Evolutionary conservation across 768 basidiomycete species (phyloP).

Genomic region (Mycena metata): DNA sequence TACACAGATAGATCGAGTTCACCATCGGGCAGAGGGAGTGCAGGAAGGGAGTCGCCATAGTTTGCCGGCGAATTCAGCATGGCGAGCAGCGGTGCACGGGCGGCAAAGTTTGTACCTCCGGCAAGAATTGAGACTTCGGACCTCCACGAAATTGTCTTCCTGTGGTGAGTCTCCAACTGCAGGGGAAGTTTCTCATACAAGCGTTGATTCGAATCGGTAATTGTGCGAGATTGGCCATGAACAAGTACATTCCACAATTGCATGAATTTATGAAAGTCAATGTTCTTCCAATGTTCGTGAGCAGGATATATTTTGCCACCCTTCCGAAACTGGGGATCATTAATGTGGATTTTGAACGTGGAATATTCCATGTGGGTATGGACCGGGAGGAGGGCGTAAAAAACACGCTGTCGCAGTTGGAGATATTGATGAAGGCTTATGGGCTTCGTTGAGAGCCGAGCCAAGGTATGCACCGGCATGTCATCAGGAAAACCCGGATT

Average conservation of each 20-base stretch:
- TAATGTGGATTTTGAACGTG: neutral
- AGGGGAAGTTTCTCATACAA: slow-evolving; percentile 6
- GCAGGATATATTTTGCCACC: neutral
- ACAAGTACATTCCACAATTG: slow-evolving; percentile 3
- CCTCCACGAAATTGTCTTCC: slow-evolving; percentile 2
- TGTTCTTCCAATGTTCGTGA: neutral
- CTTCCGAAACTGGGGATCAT: neutral
- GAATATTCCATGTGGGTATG: slow-evolving; percentile 12
- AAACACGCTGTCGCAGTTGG: neutral
- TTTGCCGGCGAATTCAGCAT: too few relatives aligned
- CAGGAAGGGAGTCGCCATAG: too few relatives aligned
- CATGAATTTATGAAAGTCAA: neutral
- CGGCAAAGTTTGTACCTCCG: slow-evolving; percentile 2
- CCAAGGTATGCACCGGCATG: neutral
- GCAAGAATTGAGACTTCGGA: neutral
- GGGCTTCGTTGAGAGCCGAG: neutral
- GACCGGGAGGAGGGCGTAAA: slow-evolving; percentile 4
- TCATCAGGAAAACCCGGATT: too few relatives aligned
- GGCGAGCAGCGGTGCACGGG: too few relatives aligned
- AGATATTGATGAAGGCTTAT: neutral
- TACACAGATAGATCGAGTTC: too few relatives aligned
- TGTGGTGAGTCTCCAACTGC: slow-evolving; percentile 8
- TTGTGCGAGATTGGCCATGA: neutral
- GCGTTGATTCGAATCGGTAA: slow-evolving; percentile 4
- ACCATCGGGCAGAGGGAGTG: too few relatives aligned